A percentile compares a stretch with the other conserved stretches of the same genome.
These are phyloP conservation scores for Boletus sp. DNA, from an alignment of 768 basidiomycete species.

Conservation along the genomic window DNA sequence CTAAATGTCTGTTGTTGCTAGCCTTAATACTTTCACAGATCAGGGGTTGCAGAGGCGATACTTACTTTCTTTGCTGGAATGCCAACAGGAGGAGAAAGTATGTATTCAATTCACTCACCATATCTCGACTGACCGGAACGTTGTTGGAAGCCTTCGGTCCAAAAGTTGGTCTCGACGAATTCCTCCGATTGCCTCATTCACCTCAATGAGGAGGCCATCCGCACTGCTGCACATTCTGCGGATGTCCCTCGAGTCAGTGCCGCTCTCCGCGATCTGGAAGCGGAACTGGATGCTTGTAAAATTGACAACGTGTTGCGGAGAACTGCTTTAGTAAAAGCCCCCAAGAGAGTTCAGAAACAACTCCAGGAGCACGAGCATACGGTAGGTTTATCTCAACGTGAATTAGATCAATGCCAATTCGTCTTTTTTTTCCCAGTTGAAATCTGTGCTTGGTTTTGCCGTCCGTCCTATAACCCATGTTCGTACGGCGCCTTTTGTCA, in stretches of 20 bases:
- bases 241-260: conserved; percentile 45
- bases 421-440: conserved; percentile 41
- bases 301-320: conserved; percentile 43
- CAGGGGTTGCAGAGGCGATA: conserved; percentile 55
- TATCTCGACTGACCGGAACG: conserved; percentile 50
- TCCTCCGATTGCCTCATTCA: conserved; percentile 59
- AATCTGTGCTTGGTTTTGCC: conserved; percentile 60
- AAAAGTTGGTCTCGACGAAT: conserved; percentile 36
- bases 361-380: conserved; percentile 47
- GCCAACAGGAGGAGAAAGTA: conserved; percentile 87
- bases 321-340: conserved; percentile 43
- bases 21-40: conserved; percentile 40
- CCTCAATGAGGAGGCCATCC: conserved; percentile 62
- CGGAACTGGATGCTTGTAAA: conserved; percentile 47
- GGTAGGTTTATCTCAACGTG: conserved; percentile 33
- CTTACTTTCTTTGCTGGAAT: conserved; percentile 62
- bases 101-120: conserved; percentile 11
- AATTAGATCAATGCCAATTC: neutral
- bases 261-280: conserved; percentile 47
- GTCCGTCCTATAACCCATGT: conserved; percentile 68
- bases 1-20: conserved; percentile 1
- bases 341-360: conserved; percentile 43
- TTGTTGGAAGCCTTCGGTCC: conserved; percentile 15
- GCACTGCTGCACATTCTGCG: conserved; percentile 59
- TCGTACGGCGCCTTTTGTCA: conserved; percentile 26